Base-by-base conservation (phyloP, 495 filamentous ascomycete genomes). In the Rostrohypoxylon terebratum region DNA sequence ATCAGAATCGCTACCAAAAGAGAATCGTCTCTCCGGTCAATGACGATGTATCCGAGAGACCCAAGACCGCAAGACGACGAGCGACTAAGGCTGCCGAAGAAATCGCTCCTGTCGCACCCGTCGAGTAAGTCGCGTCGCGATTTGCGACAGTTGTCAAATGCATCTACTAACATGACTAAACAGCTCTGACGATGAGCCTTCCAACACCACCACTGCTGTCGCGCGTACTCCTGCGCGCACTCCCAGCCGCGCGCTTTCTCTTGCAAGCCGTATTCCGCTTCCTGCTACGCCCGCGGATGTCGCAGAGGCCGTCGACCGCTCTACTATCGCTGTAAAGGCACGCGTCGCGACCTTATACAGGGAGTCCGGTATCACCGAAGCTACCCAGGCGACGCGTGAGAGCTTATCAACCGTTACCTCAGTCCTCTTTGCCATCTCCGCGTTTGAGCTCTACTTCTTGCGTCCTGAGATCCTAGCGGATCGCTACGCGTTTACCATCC, bases 251-350 rank as follows among this genome's bases (percentile, higher is more conserved):
- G 84, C 86, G 7, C 85, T 88, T 63, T 78, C 84, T 11, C 84
- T 80, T 71, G 84, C 87, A 16, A 77, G 80, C 47, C 84, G 81
- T 67, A 81, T 90, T 62, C 84, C 87, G 5, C 84, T 97, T 34
- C 95, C 96, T 3, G 90, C 94, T 1, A 96, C 94, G 0, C 95
- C 95, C 0, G 90, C 93, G 18, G 87, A 92, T 53, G 90, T 98
- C 53, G 92, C 91, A n/a, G 87, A 93, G 69, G 89, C 86, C 38
- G 93, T 97, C 71, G 94, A 98, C 77, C 87, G 87, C 68, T 85
- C 88, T 69, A 92, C 93, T 1, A 79, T 88, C 20, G 87, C 84
- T 31, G 80, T 95, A 51, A 88, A 90, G 76, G 82, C 80, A 42
- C 83, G 80, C 69, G 82, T 87, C 62, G 76, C 80, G 55, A 76